Evolutionary conservation across 305 asterid genomes (phyloP), one percentile per base, ranked within the genome.

Genomic region (Fraxinus sp.): DNA sequence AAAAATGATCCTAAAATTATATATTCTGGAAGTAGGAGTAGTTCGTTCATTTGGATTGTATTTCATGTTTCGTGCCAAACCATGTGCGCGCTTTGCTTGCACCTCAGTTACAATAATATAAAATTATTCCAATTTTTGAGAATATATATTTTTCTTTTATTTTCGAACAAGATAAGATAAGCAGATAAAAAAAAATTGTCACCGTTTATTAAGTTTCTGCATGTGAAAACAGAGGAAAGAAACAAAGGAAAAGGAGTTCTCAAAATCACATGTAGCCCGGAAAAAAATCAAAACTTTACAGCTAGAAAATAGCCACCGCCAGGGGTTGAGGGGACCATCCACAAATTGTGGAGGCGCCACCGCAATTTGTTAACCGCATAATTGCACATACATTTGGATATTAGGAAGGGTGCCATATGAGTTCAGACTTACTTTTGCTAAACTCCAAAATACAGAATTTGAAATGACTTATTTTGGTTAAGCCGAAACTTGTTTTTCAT

Each of bases 311-410:
- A 77, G 71, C 82, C 62, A 26, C 20, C 81, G 59, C 46, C 62
- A 55, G 46, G 66, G 76, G 75, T 9, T n/a, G 77, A 36, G 70
- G 84, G 87, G 86, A 80, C 82, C 87, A 80, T 9, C 33, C 71
- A 22, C 16, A 22, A 62, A 62, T 7, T 62, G 71, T 62, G 74
- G 73, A 2, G 73, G 33, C 35, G 16, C 16, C 73, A 10, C 73
- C 35, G 16, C 35, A 9, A 26, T 22, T 64, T 22, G 36, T 66
- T 11, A 66, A 28, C 74, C 74, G 30, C 74, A 66, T 66, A 66
- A 28, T 24, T 66, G 37, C 36, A 10, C 36, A 10, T 24, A 66
- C 36, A 28, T 66, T 26, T 66, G 18, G 35, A 66, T 28, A 66
- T 66, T 9, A 22, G 16, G 71, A 62, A 22, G 22, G 26, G 66